Evolutionary conservation across 495 filamentous ascomycete genomes (phyloP).

Genomic region (Neurospora sp.): DNA sequence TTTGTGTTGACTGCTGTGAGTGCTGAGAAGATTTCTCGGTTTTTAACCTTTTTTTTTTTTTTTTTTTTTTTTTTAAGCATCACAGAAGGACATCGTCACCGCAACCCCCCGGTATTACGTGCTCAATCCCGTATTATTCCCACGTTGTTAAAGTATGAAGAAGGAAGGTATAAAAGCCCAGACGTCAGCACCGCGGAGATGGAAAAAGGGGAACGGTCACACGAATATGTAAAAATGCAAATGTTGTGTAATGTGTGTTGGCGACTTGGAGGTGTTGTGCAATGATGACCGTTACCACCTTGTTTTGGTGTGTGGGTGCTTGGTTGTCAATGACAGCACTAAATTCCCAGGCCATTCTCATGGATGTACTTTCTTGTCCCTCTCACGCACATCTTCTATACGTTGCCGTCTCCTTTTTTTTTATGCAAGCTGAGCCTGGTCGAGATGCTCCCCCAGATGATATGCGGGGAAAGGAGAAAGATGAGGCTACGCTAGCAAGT

Average conservation of each 20-base stretch:
- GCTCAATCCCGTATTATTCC: not conserved
- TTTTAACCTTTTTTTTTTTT: no score
- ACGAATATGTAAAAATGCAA: not conserved
- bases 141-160: not conserved
- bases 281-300: not conserved
- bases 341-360: not conserved
- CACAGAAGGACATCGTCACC: no score
- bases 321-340: not conserved
- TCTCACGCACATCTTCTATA: no score
- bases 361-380: not conserved
- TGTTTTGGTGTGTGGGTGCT: not conserved
- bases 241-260: not conserved
- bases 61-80: no score
- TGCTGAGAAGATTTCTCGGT: no score
- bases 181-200: slow-evolving; percentile 7
- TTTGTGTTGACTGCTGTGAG: no score
- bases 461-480: not conserved
- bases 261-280: not conserved
- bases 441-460: not conserved
- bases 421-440: not conserved
- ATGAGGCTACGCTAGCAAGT: not conserved
- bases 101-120: no score
- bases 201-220: not conserved
- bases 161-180: not conserved
- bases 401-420: not conserved